Evolutionary conservation across 352 stramenopile genomes (phyloP).

Genomic region (Phytophthora nicotianae): DNA sequence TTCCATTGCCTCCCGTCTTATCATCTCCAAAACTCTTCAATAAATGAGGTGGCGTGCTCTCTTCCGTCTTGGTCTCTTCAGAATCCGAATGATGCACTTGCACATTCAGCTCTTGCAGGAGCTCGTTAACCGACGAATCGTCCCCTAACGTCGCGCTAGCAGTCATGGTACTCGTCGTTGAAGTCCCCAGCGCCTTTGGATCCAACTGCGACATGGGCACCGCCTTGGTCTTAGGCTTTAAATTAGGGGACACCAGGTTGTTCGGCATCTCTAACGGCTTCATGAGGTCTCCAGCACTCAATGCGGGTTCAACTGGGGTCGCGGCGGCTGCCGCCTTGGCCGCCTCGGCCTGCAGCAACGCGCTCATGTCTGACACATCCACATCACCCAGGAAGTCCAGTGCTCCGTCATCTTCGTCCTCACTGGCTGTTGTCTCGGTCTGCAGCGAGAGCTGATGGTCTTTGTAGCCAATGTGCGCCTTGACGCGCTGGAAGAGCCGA

Average conservation of each 20-base stretch:
- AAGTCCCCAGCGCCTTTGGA: slow-evolving; percentile 11
- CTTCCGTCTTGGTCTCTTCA: slow-evolving; percentile 62
- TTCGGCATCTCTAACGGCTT: slow-evolving; percentile 42
- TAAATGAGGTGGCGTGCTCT: slow-evolving; percentile 49
- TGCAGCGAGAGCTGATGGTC: slow-evolving; percentile 46
- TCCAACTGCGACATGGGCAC: slow-evolving; percentile 28
- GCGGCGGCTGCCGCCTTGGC: slow-evolving; percentile 3
- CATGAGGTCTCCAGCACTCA: slow-evolving; percentile 21
- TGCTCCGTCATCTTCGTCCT: slow-evolving; percentile 39
- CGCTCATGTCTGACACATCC: slow-evolving; percentile 55
- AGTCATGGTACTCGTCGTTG: slow-evolving; percentile 2
- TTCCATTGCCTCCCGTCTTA: not conserved
- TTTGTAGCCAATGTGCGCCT: slow-evolving; percentile 44
- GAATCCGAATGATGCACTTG: slow-evolving; percentile 28
- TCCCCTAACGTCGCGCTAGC: slow-evolving; percentile 33
- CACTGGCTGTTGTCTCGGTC: slow-evolving; percentile 24
- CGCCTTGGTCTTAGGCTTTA: slow-evolving; percentile 14
- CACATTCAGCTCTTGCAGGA: slow-evolving; percentile 62
- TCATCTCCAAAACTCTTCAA: slow-evolving; percentile 16
- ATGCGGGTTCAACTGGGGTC: slow-evolving; percentile 1
- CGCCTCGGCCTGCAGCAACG: slow-evolving; percentile 51
- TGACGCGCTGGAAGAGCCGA: slow-evolving; percentile 37
- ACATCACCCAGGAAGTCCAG: slow-evolving; percentile 67
- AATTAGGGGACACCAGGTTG: slow-evolving; percentile 27
- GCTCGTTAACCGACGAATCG: slow-evolving; percentile 46